These are phyloP conservation scores for Pyrenochaeta sp. DNA, from an alignment of 2,329 filamentous ascomycete species.

Conservation along the genomic window DNA sequence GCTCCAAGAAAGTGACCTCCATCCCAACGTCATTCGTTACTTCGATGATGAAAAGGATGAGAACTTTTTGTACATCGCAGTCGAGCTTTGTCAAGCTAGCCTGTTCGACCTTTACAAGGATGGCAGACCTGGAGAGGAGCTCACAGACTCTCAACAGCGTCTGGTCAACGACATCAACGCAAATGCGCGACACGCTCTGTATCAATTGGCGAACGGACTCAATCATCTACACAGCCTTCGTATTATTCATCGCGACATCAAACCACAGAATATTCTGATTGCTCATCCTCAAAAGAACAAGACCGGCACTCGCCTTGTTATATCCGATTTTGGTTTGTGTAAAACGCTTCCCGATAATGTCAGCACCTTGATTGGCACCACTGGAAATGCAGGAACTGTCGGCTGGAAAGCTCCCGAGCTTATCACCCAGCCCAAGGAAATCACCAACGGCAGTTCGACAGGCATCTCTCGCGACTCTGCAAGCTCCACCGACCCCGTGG, in stretches of 20 bases:
- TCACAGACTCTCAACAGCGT: constrained; percentile 69
- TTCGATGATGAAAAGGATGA: constrained; percentile 89
- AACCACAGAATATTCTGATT: constrained; percentile 96
- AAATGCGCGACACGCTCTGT: constrained; percentile 80
- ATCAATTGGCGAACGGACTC: constrained; percentile 89
- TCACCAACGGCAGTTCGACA: constrained; percentile 51
- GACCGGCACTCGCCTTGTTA: constrained; percentile 81
- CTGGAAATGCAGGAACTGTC: constrained; percentile 90
- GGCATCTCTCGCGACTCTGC: constrained; percentile 54
- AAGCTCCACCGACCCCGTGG: constrained; percentile 53
- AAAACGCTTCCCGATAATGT: constrained; percentile 96
- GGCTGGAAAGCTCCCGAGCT: constrained; percentile 97
- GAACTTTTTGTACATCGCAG: constrained; percentile 93
- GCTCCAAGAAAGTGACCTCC: constrained; percentile 91
- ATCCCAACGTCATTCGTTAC: constrained; percentile 96
- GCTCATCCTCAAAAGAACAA: constrained; percentile 72
- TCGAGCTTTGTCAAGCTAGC: constrained; percentile 93
- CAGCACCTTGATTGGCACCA: constrained; percentile 93
- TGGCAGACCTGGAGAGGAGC: constrained; percentile 52
- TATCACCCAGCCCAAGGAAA: constrained; percentile 67
- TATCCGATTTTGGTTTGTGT: constrained; percentile 96
- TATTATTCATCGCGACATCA: constrained; percentile 96
- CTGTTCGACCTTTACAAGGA: constrained; percentile 90
- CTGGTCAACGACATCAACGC: constrained; percentile 76
- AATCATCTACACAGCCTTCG: constrained; percentile 88